phyloP scores from a whole-genome alignment of 352 stramenopile species.

The Phytophthora cryptogea region DNA sequence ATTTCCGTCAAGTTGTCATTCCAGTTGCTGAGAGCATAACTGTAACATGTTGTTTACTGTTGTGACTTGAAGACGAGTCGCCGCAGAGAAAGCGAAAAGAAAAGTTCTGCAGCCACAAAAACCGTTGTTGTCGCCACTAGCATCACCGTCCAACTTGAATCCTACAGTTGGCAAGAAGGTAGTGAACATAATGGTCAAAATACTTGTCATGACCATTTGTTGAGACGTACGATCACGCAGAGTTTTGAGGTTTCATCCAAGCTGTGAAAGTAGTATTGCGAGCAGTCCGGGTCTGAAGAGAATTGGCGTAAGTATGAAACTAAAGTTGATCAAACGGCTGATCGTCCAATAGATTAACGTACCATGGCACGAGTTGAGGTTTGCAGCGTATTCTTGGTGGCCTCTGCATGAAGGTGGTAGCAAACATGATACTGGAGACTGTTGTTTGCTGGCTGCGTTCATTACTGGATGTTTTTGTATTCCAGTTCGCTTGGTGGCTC shows the following conservation, averaged over 20 bases:
- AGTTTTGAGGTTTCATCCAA: conserved; percentile 47
- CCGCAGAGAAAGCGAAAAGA: conserved; percentile 43
- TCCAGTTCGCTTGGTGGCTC: conserved; percentile 39
- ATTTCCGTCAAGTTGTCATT: too few species aligned
- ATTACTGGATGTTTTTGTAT: conserved; percentile 16
- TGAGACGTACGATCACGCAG: conserved; percentile 57
- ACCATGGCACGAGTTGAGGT: conserved; percentile 63
- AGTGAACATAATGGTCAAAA: too few species aligned
- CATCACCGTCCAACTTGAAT: conserved; percentile 40
- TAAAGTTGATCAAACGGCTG: too few species aligned
- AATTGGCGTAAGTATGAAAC: neutral
- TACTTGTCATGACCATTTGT: too few species aligned
- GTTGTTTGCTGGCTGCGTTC: neutral
- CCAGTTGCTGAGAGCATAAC: neutral
- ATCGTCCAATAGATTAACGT: neutral
- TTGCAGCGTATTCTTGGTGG: conserved; percentile 41
- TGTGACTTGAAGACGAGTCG: conserved; percentile 23
- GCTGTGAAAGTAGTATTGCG: conserved; percentile 65
- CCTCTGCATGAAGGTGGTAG: conserved; percentile 35
- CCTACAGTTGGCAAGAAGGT: conserved; percentile 25
- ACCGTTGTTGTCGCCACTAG: conserved; percentile 40
- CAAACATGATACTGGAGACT: neutral
- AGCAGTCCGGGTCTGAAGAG: conserved; percentile 57
- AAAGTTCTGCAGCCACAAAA: conserved; percentile 46
- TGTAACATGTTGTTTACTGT: neutral